Conservation (phyloP, 1,284 basidiomycete species). For the Violaceomyces palustris region DNA sequence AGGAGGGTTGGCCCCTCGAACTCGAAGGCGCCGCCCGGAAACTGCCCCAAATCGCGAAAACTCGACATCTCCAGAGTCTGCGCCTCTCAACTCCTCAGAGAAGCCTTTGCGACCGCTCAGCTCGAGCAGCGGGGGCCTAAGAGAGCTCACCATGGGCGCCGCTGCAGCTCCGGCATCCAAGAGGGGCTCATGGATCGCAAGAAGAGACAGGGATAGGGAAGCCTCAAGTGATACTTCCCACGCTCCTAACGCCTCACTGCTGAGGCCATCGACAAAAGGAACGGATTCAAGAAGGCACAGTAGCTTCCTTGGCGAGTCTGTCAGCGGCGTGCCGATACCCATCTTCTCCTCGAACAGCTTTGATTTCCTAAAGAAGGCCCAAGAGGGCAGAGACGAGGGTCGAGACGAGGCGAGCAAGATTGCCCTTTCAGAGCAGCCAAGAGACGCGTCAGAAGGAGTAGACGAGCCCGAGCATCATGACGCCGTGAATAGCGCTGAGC, state of each 20-base stretch:
- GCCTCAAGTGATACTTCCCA: constrained; percentile 20
- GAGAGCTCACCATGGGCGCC: constrained; percentile 18
- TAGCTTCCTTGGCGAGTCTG: constrained; percentile 21
- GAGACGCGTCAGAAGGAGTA: constrained; percentile 10
- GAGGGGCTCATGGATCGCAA: constrained; percentile 22
- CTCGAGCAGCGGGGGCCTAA: constrained; percentile 9
- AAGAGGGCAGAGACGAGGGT: constrained; percentile 5
- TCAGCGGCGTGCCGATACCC: constrained; percentile 10
- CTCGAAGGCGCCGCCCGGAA: constrained; percentile 6
- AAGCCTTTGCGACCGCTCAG: too few relatives aligned
- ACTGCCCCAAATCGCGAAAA: constrained; percentile 9
- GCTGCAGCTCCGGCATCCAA: constrained; percentile 23
- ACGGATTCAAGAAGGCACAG: constrained; percentile 15
- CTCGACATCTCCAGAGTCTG: background rate
- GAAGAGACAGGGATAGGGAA: constrained; percentile 8
- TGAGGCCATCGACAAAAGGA: constrained; percentile 5
- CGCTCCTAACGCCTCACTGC: background rate
- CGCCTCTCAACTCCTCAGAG: background rate
- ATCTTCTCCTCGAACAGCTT: constrained; percentile 20
- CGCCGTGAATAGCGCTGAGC: too few relatives aligned
- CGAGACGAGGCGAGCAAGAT: background rate
- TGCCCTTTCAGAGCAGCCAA: background rate
- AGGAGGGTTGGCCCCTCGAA: background rate
- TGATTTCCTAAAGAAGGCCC: background rate
- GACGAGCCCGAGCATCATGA: background rate